Evolutionary conservation across 2,329 filamentous ascomycete genomes (phyloP).

Genomic region (Dothidotthia symphoricarpi): DNA sequence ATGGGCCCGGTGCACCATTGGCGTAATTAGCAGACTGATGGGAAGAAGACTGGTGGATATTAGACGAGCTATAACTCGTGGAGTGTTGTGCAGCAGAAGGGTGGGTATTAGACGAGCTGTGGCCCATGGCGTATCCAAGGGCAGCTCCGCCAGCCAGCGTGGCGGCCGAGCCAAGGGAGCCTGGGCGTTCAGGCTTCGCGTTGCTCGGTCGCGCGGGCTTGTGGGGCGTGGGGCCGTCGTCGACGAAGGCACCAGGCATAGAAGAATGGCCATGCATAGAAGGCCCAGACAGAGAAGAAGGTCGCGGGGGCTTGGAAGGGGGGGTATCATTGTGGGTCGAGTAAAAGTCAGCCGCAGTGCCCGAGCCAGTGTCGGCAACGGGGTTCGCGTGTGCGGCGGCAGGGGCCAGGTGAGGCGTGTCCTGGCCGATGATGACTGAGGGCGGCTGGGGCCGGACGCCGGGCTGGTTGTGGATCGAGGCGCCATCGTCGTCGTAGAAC

Average conservation of each 20-base stretch:
- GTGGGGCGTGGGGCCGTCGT: slow-evolving; percentile 30
- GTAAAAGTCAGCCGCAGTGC: slow-evolving; percentile 60
- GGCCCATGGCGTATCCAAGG: slow-evolving; percentile 43
- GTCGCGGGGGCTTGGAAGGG: slow-evolving; percentile 38
- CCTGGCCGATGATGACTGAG: slow-evolving; percentile 54
- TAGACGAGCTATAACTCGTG: slow-evolving; percentile 22
- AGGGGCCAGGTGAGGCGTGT: slow-evolving; percentile 56
- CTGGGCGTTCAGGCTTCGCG: slow-evolving; percentile 29
- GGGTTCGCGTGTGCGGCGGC: slow-evolving; percentile 54
- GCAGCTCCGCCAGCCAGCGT: slow-evolving; percentile 44
- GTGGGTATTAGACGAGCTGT: slow-evolving; percentile 30
- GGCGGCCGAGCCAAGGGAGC: slow-evolving; percentile 38
- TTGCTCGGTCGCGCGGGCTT: slow-evolving; percentile 34
- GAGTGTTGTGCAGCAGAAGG: slow-evolving; percentile 12
- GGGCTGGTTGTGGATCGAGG: slow-evolving; percentile 59
- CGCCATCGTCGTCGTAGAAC: slow-evolving; percentile 62
- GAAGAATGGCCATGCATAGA: no score
- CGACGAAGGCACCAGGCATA: slow-evolving; percentile 40
- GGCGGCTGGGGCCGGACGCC: slow-evolving; percentile 57
- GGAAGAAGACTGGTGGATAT: slow-evolving; percentile 27
- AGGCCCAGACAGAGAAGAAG: slow-evolving; percentile 39
- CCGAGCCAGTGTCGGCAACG: slow-evolving; percentile 59
- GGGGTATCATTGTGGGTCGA: slow-evolving; percentile 23
- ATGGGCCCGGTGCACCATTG: slow-evolving; percentile 17
- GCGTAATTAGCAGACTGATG: slow-evolving; percentile 26